These are phyloP conservation scores for Coccomyxa subellipsoidea DNA, from an alignment of 163 green algal species.

Conservation along the genomic window DNA sequence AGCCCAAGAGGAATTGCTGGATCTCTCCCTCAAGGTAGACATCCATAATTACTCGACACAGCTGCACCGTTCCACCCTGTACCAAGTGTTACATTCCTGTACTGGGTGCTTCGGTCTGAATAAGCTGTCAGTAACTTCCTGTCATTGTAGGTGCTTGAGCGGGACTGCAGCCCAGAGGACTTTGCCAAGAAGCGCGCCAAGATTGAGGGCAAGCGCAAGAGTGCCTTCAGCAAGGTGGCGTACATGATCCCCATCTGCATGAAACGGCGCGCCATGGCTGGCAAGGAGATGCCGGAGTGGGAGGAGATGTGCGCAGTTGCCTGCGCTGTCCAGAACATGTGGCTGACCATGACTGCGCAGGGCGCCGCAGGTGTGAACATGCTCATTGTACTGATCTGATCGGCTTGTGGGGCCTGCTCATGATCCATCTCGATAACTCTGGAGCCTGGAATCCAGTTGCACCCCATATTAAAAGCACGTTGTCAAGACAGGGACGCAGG, in stretches of 20 bases:
- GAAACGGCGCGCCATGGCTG: conserved; percentile 14
- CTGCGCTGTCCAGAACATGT: conserved; percentile 31
- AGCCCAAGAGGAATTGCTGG: conserved; percentile 33
- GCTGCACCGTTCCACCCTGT: not conserved
- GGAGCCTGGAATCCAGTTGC: not conserved
- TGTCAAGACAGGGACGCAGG: not conserved
- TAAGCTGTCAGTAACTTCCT: not conserved
- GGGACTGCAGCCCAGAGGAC: conserved; percentile 8
- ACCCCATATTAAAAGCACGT: not conserved
- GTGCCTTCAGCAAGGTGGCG: not conserved
- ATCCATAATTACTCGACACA: not conserved
- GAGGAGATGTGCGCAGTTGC: conserved; percentile 25
- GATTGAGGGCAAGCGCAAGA: conserved; percentile 22
- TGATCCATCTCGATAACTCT: not conserved
- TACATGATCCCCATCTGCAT: conserved; percentile 14
- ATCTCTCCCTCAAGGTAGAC: conserved; percentile 32
- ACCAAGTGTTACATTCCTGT: not conserved
- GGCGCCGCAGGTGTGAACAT: conserved; percentile 14
- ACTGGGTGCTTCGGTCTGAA: not conserved
- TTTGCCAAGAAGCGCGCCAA: conserved; percentile 24
- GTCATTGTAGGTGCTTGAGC: not conserved
- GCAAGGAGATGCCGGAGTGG: conserved; percentile 33
- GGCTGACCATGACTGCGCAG: conserved; percentile 9
- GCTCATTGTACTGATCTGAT: not conserved
- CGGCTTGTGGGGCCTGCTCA: not conserved